Percentiles rank a stretch among this genome's conserved stretches.
Conservation (phyloP, 2,329 filamentous ascomycete species). For the Talaromyces sp. region DNA sequence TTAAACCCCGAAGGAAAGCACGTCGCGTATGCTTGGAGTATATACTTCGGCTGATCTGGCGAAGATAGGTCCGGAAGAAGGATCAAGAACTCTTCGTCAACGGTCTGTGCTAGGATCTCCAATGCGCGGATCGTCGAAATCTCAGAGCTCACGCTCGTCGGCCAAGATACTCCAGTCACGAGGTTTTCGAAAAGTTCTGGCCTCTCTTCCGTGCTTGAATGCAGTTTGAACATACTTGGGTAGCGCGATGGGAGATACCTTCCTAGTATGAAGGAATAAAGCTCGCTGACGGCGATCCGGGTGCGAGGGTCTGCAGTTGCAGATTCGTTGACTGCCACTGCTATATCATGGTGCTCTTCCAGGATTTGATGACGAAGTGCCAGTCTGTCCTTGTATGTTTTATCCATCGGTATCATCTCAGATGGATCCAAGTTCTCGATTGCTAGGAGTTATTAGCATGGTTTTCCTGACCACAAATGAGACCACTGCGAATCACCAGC, state of each 20-base stretch:
- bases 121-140: constrained; percentile 2
- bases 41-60: constrained; percentile 47
- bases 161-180: constrained; percentile 5
- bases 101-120: constrained; percentile 50
- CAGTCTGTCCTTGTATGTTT: constrained; percentile 59
- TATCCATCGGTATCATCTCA: constrained; percentile 62
- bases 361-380: constrained; percentile 54
- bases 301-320: constrained; percentile 39
- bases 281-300: constrained; percentile 51
- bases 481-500: not conserved
- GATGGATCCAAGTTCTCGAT: constrained; percentile 56
- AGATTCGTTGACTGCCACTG: constrained; percentile 42
- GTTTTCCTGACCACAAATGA: constrained; percentile 1
- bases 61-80: constrained; percentile 49
- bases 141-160: not conserved
- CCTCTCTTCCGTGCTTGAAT: constrained; percentile 34
- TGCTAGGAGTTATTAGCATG: constrained; percentile 38
- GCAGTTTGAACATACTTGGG: constrained; percentile 54
- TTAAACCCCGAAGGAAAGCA: constrained; percentile 64
- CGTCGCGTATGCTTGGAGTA: constrained; percentile 58
- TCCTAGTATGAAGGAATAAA: constrained; percentile 50
- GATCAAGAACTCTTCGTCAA: constrained; percentile 65
- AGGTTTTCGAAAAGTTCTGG: constrained; percentile 26
- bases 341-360: constrained; percentile 43
- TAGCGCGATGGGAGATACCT: constrained; percentile 61